Conservation (phyloP, 2,329 filamentous ascomycete species). For the Bipolaris bicolor region DNA sequence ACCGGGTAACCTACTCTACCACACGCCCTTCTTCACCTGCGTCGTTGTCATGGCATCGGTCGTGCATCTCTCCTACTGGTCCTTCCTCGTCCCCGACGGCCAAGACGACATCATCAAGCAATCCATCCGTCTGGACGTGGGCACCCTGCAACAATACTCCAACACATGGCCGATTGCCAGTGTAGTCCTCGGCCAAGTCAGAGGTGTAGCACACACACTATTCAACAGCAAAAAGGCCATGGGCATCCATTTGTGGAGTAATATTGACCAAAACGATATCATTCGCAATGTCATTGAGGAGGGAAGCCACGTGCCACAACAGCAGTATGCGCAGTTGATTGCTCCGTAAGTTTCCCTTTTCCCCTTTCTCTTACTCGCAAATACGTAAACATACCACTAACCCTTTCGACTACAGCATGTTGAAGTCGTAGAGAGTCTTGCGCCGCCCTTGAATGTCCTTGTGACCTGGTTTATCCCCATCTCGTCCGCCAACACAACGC, state of each 20-base stretch:
- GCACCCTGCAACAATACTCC: slow-evolving; percentile 71
- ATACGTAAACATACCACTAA: not conserved
- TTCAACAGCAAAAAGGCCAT: slow-evolving; percentile 53
- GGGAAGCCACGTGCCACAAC: slow-evolving; percentile 37
- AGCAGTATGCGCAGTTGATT: slow-evolving; percentile 45
- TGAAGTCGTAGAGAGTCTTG: slow-evolving; percentile 34
- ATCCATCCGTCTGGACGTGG: slow-evolving; percentile 78
- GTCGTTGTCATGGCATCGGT: slow-evolving; percentile 50
- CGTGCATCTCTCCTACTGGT: slow-evolving; percentile 71
- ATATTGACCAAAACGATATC: slow-evolving; percentile 43
- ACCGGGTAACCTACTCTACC: slow-evolving; percentile 71
- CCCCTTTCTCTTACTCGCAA: not conserved
- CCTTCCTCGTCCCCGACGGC: slow-evolving; percentile 55
- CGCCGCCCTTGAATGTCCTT: not conserved
- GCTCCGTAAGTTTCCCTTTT: slow-evolving; percentile 40
- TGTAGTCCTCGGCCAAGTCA: slow-evolving; percentile 74
- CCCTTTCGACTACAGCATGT: slow-evolving; percentile 27
- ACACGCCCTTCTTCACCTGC: slow-evolving; percentile 60
- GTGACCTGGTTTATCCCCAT: not conserved
- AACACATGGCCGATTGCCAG: slow-evolving; percentile 75
- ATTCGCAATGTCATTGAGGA: slow-evolving; percentile 45
- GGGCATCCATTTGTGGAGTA: slow-evolving; percentile 49
- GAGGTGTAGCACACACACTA: slow-evolving; percentile 79
- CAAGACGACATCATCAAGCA: slow-evolving; percentile 73
- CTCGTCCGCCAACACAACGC: no score